Evolutionary conservation across 306 rosid genomes (phyloP), one percentile per base, ranked within the genome.

Genomic region (Rosa persica): DNA sequence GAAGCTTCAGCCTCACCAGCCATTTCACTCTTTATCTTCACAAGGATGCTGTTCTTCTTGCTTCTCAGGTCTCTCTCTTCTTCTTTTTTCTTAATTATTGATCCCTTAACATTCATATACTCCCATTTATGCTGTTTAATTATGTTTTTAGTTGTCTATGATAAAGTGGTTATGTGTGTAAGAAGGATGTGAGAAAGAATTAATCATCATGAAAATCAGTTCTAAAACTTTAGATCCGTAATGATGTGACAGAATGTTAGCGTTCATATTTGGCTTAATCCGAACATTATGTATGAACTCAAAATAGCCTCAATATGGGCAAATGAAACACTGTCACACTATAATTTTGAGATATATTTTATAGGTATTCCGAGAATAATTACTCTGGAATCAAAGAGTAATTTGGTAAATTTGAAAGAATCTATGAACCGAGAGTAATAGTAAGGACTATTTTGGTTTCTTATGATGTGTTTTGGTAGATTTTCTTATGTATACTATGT

Each of bases 31-130:
- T 80, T 48, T 76, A 25, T 38, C 88, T 85, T 61, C 80, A 80
- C 74, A 58, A 75, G 75, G 86, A 76, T 38, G 80, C 87, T 77
- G 81, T 80, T 73, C 87, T 84, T 49, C 87, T 80, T 42, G 84
- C 84, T 72, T 84, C 87, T 40, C 82, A 84, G 82, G 85, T 84
- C 43, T 70, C 58, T 75, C 40, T 68, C 49, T 70, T 57, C 19
- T 22, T 44, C 25, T 34, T 39, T 62, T 38, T 23, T 47, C 54
- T 57, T 27, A 15, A 48, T 5, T 23, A 60, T 5, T 57, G 62
- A 55, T 58, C 23, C 49, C 19, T 12, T 39, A 55, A 73, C 10
- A 22, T 55, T 23, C 67, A 39, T 73, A 23, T 70, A 70, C 44
- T 70, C 42, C 74, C 38, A 40, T 74, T 42, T 74, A 8, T 74